Base-by-base conservation (phyloP, 305 asterid species). In the Solanum aculeatissimum region DNA sequence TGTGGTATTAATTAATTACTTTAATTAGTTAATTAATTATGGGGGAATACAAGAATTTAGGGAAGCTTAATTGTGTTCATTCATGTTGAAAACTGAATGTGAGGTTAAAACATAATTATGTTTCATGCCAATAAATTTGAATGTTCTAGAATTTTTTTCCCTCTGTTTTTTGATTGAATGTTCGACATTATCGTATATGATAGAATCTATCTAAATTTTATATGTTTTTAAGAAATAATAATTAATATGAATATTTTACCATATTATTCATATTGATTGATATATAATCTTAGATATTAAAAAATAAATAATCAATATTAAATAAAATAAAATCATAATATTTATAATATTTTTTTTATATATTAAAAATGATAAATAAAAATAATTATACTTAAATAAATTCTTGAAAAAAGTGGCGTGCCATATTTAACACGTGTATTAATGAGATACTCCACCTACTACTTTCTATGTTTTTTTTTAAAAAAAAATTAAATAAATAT, bases 131-230 rank as follows among this genome's bases (percentile, higher is more conserved):
- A 27, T 16, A 62, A 6, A 77, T 77, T 77, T 77, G 45, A 77
- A 27, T 77, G 43, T 53, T 49, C 27, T 63, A 63, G 70, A 63
- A 11, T n/a, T n/a, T n/a, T n/a, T n/a, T n/a, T n/a, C n/a, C n/a
- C n/a, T n/a, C n/a, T n/a, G n/a, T n/a, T n/a, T n/a, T n/a, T n/a
- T n/a, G n/a, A n/a, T n/a, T n/a, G n/a, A n/a, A n/a, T n/a, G n/a
- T n/a, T n/a, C n/a, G n/a, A n/a, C n/a, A n/a, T n/a, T n/a, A n/a
- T 3, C 19, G 13, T 0, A 2, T 0, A 19, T 0, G 19, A 9
- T 55, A 55, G n/a, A n/a, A 2, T 2, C 7, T 57, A 57, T 8
- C n/a, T 57, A 57, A 8, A n/a, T 14, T 57, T n/a, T n/a, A 57
- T 14, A n/a, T n/a, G 13, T 11, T 9, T 19, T 57, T 57, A n/a